Percentiles rank a stretch among this genome's conserved stretches.
Conservation (phyloP, 2,329 filamentous ascomycete genomes). For the Davidsoniella australis region DNA sequence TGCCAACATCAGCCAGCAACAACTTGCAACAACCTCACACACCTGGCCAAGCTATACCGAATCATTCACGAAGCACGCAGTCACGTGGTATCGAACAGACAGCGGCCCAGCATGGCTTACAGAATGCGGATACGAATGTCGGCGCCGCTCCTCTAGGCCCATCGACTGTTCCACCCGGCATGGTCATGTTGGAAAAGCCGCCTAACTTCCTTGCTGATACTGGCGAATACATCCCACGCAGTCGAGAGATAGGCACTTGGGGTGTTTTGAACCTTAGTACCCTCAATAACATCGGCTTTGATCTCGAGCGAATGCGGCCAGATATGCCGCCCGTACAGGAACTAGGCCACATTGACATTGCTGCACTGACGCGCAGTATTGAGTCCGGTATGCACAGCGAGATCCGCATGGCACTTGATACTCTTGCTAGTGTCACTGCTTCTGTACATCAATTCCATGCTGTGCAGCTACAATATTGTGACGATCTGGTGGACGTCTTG, state of each 20-base stretch:
- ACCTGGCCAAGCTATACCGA: slow-evolving; percentile 22
- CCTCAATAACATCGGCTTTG: slow-evolving; percentile 44
- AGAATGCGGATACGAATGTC: neutral
- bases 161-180: slow-evolving; percentile 20
- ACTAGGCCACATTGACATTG: slow-evolving; percentile 76
- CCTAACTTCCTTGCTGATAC: slow-evolving; percentile 7
- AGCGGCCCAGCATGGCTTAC: neutral
- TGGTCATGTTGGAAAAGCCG: slow-evolving; percentile 12
- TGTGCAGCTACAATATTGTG: slow-evolving; percentile 53
- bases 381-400: slow-evolving; percentile 82
- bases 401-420: slow-evolving; percentile 78
- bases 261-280: slow-evolving; percentile 58
- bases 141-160: neutral
- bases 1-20: slow-evolving; percentile 14
- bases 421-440: slow-evolving; percentile 47
- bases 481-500: slow-evolving; percentile 75
- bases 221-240: slow-evolving; percentile 38
- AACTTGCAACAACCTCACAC: slow-evolving; percentile 10
- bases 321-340: slow-evolving; percentile 60
- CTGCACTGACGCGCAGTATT: slow-evolving; percentile 73
- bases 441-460: slow-evolving; percentile 50
- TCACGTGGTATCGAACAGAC: neutral
- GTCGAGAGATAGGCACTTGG: slow-evolving; percentile 38
- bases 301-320: slow-evolving; percentile 53
- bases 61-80: slow-evolving; percentile 14